Evolutionary conservation across 2,329 filamentous ascomycete species (phyloP).

Genomic region (Fusarium sp.): DNA sequence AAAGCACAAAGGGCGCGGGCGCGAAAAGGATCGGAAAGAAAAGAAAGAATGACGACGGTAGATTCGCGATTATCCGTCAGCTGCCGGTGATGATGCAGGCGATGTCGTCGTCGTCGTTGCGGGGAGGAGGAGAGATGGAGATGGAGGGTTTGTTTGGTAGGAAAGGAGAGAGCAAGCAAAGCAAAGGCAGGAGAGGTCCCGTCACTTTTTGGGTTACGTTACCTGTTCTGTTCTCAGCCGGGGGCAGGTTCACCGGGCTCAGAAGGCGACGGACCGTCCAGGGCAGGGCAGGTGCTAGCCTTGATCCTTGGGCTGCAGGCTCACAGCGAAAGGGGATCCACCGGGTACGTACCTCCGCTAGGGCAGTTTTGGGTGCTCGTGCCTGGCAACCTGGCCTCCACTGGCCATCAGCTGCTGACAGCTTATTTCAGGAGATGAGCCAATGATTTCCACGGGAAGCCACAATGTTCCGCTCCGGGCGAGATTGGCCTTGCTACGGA

Average conservation of each 20-base stretch:
- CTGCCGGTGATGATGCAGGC: slow-evolving; percentile 43
- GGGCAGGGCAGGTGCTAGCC: slow-evolving; percentile 26
- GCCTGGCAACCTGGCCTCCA: slow-evolving; percentile 16
- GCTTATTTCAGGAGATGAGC: slow-evolving; percentile 9
- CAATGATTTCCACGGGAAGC: slow-evolving; percentile 8
- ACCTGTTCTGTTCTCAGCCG: slow-evolving; percentile 48
- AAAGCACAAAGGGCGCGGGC: slow-evolving; percentile 25
- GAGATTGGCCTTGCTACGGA: slow-evolving; percentile 30
- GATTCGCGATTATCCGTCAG: slow-evolving; percentile 33
- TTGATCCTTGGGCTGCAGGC: background rate
- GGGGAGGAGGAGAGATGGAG: slow-evolving; percentile 32
- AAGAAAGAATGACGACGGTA: slow-evolving; percentile 30
- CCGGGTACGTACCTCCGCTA: slow-evolving; percentile 24
- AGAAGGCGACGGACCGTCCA: slow-evolving; percentile 21
- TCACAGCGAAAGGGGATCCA: background rate
- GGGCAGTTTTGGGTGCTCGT: background rate
- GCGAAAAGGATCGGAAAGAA: slow-evolving; percentile 34
- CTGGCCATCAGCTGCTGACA: slow-evolving; percentile 28
- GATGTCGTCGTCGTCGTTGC: slow-evolving; percentile 35
- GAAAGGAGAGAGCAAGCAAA: slow-evolving; percentile 36
- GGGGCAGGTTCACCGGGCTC: slow-evolving; percentile 15
- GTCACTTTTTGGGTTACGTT: slow-evolving; percentile 46
- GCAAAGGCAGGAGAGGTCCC: background rate
- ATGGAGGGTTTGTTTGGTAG: slow-evolving; percentile 37
- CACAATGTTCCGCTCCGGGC: slow-evolving; percentile 32